These are phyloP conservation scores for Backusella sp. DNA, from an alignment of 192 early-diverging fungal species.

Conservation along the genomic window DNA sequence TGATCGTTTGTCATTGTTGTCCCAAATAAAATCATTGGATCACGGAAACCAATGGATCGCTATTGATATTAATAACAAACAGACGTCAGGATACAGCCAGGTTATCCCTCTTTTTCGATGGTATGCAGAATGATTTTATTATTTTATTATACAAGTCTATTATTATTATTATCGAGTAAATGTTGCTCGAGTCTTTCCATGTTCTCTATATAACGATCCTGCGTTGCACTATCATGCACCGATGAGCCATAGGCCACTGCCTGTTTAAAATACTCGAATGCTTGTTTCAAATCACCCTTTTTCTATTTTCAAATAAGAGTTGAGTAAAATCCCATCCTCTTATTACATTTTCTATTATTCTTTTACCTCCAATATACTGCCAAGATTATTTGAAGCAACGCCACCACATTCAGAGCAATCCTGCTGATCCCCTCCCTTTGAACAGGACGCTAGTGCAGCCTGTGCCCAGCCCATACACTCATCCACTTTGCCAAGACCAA, in stretches of 20 bases:
- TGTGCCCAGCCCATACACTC: conserved; percentile 60
- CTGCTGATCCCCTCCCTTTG: conserved; percentile 22
- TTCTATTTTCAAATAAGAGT: conserved; percentile 23
- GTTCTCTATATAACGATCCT: conserved; percentile 17
- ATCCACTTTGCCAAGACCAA: conserved; percentile 43
- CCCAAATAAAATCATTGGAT: too few relatives aligned
- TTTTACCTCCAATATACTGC: conserved; percentile 48
- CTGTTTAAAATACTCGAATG: conserved; percentile 39
- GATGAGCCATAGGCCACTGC: conserved; percentile 37
- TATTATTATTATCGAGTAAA: background rate
- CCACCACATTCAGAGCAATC: conserved; percentile 59
- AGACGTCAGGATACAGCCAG: too few relatives aligned
- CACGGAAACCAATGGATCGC: too few relatives aligned
- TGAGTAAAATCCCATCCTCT: too few relatives aligned
- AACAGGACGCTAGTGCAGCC: conserved; percentile 42
- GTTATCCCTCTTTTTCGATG: too few relatives aligned
- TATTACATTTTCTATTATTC: too few relatives aligned
- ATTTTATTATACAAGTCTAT: background rate
- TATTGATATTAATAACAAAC: too few relatives aligned
- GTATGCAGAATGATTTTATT: too few relatives aligned
- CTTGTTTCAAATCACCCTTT: conserved; percentile 39
- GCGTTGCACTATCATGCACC: conserved; percentile 38
- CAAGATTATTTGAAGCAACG: conserved; percentile 49
- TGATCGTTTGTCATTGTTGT: too few relatives aligned
- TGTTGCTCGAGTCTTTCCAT: conserved; percentile 8